phyloP scores from a whole-genome alignment of 2,329 filamentous ascomycete species.

The Shiraia sp. region DNA sequence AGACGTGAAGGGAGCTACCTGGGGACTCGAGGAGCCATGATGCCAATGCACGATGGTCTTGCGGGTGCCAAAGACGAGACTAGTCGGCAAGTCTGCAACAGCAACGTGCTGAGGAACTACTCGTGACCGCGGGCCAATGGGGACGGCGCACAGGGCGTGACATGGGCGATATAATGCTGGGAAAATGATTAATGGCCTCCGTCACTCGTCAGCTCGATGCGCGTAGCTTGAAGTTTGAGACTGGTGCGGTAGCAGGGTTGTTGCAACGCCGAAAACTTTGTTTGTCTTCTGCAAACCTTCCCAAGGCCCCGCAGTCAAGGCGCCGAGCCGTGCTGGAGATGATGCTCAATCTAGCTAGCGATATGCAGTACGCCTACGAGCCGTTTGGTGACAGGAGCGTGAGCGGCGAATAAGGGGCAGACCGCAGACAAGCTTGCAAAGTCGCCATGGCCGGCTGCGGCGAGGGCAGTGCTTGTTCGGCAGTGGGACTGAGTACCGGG shows the following conservation, averaged over 20 bases:
- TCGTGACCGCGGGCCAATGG: constrained; percentile 24
- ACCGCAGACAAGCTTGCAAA: constrained; percentile 7
- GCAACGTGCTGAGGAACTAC: constrained; percentile 22
- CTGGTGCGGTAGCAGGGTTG: constrained; percentile 44
- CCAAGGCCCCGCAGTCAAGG: constrained; percentile 22
- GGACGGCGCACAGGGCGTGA: constrained; percentile 17
- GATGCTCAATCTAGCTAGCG: constrained; percentile 16
- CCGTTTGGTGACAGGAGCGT: constrained; percentile 9
- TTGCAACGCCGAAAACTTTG: constrained; percentile 43
- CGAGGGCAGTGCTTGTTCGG: constrained; percentile 8
- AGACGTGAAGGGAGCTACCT: constrained; percentile 36
- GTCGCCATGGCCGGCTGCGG: constrained; percentile 12
- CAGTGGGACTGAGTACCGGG: constrained; percentile 17
- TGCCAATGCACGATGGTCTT: constrained; percentile 36
- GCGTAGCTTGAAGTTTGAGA: constrained; percentile 41
- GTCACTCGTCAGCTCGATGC: constrained; percentile 31
- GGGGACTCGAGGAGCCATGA: too few species aligned
- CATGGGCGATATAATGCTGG: constrained; percentile 25
- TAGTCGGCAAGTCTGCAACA: constrained; percentile 32
- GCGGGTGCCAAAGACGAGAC: constrained; percentile 26
- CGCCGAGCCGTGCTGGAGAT: constrained; percentile 29
- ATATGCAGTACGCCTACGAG: constrained; percentile 9
- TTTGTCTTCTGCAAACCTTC: constrained; percentile 38
- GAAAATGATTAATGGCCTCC: constrained; percentile 34
- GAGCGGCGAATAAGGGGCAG: constrained; percentile 5